Percentiles rank a stretch among this genome's conserved stretches.
Conservation (phyloP, 352 stramenopile genomes). For the Phytophthora cryptogea region DNA sequence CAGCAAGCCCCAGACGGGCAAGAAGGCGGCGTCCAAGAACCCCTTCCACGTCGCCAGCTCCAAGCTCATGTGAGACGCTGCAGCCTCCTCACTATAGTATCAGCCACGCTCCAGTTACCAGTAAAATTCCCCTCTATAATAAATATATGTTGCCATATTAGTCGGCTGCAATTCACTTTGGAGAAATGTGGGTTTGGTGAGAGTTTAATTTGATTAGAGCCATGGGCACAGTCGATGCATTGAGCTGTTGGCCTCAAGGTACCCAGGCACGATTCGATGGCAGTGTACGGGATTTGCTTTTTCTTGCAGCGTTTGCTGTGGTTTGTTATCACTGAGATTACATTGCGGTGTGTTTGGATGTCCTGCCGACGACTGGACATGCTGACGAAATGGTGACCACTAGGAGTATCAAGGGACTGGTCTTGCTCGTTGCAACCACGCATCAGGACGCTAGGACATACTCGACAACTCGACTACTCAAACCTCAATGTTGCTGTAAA, state of each 20-base stretch:
- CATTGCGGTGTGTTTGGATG: too few species aligned
- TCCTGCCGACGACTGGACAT: too few species aligned
- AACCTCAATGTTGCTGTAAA: slow-evolving; percentile 17
- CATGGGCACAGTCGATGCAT: too few species aligned
- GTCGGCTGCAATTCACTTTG: too few species aligned
- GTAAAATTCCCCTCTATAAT: neutral
- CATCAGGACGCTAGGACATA: slow-evolving; percentile 10
- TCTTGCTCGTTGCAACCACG: slow-evolving; percentile 17
- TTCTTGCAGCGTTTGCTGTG: too few species aligned
- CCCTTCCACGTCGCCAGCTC: slow-evolving; percentile 67
- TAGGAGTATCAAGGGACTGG: neutral
- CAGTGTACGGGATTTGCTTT: too few species aligned
- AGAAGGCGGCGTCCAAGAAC: slow-evolving; percentile 38
- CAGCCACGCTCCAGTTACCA: slow-evolving; percentile 2
- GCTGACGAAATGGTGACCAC: neutral
- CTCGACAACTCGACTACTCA: slow-evolving; percentile 12
- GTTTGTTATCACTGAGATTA: too few species aligned
- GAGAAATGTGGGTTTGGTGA: too few species aligned
- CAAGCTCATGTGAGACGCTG: slow-evolving; percentile 62
- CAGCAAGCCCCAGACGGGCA: slow-evolving; percentile 16
- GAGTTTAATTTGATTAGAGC: too few species aligned
- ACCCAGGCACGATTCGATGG: too few species aligned
- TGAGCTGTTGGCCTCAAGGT: too few species aligned
- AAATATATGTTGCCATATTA: neutral
- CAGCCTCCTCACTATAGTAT: neutral